Percentiles rank a stretch among this genome's conserved stretches.
phyloP scores from a whole-genome alignment of 176 grass and related monocot genomes.

The Paspalum notatum region DNA sequence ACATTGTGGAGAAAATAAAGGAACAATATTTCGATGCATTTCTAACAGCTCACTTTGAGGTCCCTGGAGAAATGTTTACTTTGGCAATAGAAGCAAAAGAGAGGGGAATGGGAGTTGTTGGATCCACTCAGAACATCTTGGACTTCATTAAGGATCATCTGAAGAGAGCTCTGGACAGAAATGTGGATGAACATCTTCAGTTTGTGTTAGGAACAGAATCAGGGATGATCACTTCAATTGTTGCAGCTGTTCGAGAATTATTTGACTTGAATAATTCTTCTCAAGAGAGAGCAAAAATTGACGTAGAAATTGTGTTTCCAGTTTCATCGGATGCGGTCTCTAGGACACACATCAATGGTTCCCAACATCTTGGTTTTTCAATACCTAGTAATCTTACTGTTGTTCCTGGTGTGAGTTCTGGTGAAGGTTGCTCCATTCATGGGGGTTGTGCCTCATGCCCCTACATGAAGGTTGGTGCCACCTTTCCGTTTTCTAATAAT shows the following conservation, averaged over 20 bases:
- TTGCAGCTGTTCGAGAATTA: constrained; percentile 66
- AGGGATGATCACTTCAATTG: constrained; percentile 98
- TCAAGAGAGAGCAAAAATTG: constrained; percentile 59
- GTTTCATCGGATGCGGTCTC: constrained; percentile 93
- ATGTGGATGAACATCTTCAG: constrained; percentile 84
- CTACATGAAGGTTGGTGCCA: constrained; percentile 85
- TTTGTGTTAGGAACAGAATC: constrained; percentile 98
- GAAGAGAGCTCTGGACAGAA: constrained; percentile 72
- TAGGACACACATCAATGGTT: constrained; percentile 51
- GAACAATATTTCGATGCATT: constrained; percentile 89
- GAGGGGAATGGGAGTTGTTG: constrained; percentile 95
- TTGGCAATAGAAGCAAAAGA: constrained; percentile 95
- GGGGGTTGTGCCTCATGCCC: constrained; percentile 96
- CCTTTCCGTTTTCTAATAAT: background rate
- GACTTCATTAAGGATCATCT: constrained; percentile 83
- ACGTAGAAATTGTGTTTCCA: constrained; percentile 96
- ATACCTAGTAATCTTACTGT: constrained; percentile 50
- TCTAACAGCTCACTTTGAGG: constrained; percentile 97
- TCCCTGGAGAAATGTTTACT: constrained; percentile 98
- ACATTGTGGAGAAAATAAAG: constrained; percentile 91
- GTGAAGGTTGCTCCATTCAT: constrained; percentile 97
- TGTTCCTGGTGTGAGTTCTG: constrained; percentile 80
- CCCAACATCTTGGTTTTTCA: constrained; percentile 45
- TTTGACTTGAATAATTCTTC: constrained; percentile 49
- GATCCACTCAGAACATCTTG: constrained; percentile 92